Conservation (phyloP, 305 asterid species). For the Fraxinus albicans region DNA sequence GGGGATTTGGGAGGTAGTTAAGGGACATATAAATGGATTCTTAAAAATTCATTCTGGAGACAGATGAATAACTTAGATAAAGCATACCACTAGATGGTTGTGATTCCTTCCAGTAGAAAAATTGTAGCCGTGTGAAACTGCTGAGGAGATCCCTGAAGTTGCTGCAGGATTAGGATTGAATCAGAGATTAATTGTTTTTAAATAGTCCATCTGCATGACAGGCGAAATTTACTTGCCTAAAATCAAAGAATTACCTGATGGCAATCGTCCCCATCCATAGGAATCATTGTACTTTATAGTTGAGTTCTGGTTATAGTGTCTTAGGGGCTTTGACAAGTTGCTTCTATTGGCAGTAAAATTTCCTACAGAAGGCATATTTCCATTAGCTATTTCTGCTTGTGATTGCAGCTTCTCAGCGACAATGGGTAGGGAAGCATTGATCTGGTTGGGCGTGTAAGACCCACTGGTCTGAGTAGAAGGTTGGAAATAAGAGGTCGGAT, state of each 20-base stretch:
- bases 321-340: conserved; percentile 24
- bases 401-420: conserved; percentile 25
- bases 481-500: conserved; percentile 39
- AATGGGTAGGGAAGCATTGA: conserved; percentile 25
- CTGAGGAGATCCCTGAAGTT: conserved; percentile 30
- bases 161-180: conserved; percentile 20
- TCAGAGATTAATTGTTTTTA: background rate
- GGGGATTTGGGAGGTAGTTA: background rate
- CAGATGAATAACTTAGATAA: conserved; percentile 2
- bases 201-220: background rate
- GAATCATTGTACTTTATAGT: conserved; percentile 28
- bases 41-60: background rate
- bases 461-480: conserved; percentile 29
- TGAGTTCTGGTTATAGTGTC: conserved; percentile 26
- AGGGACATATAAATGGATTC: background rate
- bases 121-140: conserved; percentile 26
- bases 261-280: conserved; percentile 38
- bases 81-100: conserved; percentile 32
- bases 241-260: conserved; percentile 27
- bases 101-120: conserved; percentile 33
- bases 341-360: conserved; percentile 22
- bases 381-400: conserved; percentile 29
- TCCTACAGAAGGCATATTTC: conserved; percentile 26
- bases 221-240: background rate
- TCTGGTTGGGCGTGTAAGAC: conserved; percentile 13